Evolutionary conservation across 2,329 filamentous ascomycete species (phyloP), one percentile per base, ranked within the genome.

Genomic region (Chaetomiaceae sp.): DNA sequence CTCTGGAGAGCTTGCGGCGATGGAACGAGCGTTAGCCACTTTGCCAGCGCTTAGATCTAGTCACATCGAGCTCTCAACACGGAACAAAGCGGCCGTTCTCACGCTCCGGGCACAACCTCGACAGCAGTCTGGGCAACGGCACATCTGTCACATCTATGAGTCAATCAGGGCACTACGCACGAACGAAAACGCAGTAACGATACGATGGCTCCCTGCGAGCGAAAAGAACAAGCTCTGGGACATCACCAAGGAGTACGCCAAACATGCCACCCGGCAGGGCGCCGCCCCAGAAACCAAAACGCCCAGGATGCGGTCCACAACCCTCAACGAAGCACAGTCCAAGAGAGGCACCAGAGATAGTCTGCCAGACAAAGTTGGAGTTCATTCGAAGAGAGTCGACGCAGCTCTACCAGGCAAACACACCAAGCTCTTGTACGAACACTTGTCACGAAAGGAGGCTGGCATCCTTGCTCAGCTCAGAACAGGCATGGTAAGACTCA

Each of bases 361-460:
- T 27, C 27, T 48, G 22, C 45, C 34, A 20, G 34, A 38, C 9
- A 48, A 42, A 18, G 40, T 48, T 26, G 39, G 45, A 44, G 26
- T 27, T 27, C 27, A 43, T 38, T 43, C 34, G 18, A 48, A 48
- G 30, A 33, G 40, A 38, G 39, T 47, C 36, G 40, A 48, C 27
- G 20, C 24, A 48, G 45, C 34, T 43, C 40, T 48, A 44, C 39
- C 29, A 34, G 35, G 45, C 40, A 48, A 38, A 43, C n/a, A 48
- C 20, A 46, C 30, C 14, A 35, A 15, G 29, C 29, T 33, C 15
- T 37, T 46, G 9, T 46, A 46, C 27, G n/a, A 46, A 24, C n/a
- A 41, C 32, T 29, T 40, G 27, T 41, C 44, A 38, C 26, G 10
- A 30, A 38, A 42, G 33, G 45, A 47, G 20, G 45, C 45, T 8